Evolutionary conservation across 441 rosid genomes (phyloP).

Genomic region (Mallotus repandus): DNA sequence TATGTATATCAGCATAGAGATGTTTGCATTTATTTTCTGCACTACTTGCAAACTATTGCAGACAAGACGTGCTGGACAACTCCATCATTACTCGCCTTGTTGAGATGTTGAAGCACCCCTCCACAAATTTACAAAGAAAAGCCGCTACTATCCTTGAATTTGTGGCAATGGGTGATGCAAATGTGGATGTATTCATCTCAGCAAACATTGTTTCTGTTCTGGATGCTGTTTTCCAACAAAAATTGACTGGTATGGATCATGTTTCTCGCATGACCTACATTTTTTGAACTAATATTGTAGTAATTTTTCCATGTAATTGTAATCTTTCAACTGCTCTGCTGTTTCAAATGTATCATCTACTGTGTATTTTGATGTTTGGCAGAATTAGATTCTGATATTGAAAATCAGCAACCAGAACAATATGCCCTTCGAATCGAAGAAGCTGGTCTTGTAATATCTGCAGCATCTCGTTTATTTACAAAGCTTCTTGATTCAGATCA

Average conservation of each 20-base stretch:
- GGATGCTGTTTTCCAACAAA: constrained; percentile 56
- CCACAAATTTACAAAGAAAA: constrained; percentile 59
- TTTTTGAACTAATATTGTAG: background rate
- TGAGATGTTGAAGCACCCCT: constrained; percentile 55
- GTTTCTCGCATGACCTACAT: constrained; percentile 1
- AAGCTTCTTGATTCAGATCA: constrained; percentile 65
- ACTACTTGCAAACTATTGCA: constrained; percentile 30
- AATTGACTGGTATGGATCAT: constrained; percentile 47
- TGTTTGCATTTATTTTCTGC: constrained; percentile 20
- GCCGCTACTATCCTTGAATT: constrained; percentile 69
- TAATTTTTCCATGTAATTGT: background rate
- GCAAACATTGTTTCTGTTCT: constrained; percentile 56
- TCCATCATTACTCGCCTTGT: constrained; percentile 51
- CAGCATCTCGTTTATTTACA: constrained; percentile 66
- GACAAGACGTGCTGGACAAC: constrained; percentile 50
- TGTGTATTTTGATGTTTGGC: constrained; percentile 5
- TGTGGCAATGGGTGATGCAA: constrained; percentile 40
- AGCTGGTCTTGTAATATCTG: constrained; percentile 60
- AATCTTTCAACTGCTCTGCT: background rate
- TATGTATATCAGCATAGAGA: constrained; percentile 6
- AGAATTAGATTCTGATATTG: constrained; percentile 50
- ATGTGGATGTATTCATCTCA: constrained; percentile 43
- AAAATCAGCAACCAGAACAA: constrained; percentile 52
- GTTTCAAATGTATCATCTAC: background rate
- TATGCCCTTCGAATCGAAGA: constrained; percentile 67